Base-by-base conservation (phyloP, 257 asterid genomes). In the Ligustrum vulgare region DNA sequence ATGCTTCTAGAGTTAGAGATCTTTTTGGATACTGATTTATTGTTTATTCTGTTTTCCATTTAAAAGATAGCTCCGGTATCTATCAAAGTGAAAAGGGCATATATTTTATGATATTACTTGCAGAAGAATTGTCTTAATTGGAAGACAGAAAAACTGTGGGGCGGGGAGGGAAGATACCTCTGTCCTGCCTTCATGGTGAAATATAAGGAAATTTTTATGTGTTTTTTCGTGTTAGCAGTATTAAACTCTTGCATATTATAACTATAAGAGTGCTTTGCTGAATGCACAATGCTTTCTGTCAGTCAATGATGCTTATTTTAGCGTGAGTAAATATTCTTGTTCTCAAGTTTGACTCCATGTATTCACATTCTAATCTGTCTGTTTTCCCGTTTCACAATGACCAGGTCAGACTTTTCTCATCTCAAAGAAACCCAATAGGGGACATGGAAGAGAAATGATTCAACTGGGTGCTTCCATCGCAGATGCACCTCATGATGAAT, bases 391-490 rank as follows among this genome's bases (percentile, higher is more conserved):
- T 80, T 71, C 76, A 65, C 71, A 71, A 79, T 68, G 77, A 83
- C 79, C 90, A 93, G 98, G 96, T 25, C 93, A 88, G 79, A 82
- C 93, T 66, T 93, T 88, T 84, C 74, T 87, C 67, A 66, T 79
- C 80, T 83, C 89, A 41, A 91, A 82, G 89, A 87, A 92, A 76
- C 97, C 98, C 67, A 89, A 81, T 88, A 90, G 80, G 78, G 97
- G 96, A 74, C 97, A 90, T 80, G 98, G 98, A 77, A 90, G 98
- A 83, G 98, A 91, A 89, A 87, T 81, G 88, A 87, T 93, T 81
- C 97, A 91, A 78, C 80, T 93, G 69, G 97, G 98, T 62, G 72
- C 79, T 73, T 96, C 91, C 25, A 54, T 82, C 74, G 87, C 82
- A 71, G 96, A 91, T 86, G 86, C 85, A 56, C 87, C 85, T 65